Percentiles rank a stretch among this genome's conserved stretches.
Conservation (phyloP, 768 basidiomycete species). For the Vishniacozyma victoriae region DNA sequence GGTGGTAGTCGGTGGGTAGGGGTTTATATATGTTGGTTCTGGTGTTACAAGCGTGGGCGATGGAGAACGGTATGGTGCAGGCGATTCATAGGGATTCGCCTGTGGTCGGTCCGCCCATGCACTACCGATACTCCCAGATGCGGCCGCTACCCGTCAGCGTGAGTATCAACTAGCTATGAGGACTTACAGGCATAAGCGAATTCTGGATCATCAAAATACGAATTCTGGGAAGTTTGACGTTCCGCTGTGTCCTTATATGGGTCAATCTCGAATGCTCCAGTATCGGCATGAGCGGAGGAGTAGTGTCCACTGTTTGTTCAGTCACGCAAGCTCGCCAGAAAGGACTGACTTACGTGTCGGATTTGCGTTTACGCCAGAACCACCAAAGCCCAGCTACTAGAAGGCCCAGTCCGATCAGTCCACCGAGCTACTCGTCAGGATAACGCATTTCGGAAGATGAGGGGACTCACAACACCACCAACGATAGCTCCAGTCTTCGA, state of each 20-base stretch:
- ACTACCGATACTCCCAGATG: too few relatives aligned
- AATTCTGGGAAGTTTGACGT: too few relatives aligned
- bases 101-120: neutral
- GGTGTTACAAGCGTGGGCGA: neutral
- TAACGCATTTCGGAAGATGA: neutral
- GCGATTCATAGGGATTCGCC: neutral
- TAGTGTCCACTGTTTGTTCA: too few relatives aligned
- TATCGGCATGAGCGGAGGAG: neutral
- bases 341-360: too few relatives aligned
- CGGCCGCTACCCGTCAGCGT: too few relatives aligned
- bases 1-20: too few relatives aligned
- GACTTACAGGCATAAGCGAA: too few relatives aligned
- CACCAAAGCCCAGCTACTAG: slow-evolving; percentile 1
- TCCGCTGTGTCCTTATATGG: slow-evolving; percentile 3
- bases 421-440: neutral
- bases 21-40: slow-evolving; percentile 2
- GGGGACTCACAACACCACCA: slow-evolving; percentile 6
- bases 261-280: slow-evolving; percentile 9
- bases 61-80: too few relatives aligned
- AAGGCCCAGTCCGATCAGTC: neutral
- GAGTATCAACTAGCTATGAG: too few relatives aligned
- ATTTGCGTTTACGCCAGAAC: too few relatives aligned
- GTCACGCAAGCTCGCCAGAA: too few relatives aligned
- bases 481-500: slow-evolving; percentile 8
- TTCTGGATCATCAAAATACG: too few relatives aligned